Base-by-base conservation (phyloP, 768 basidiomycete genomes). In the Macrolepiota albuminosa region DNA sequence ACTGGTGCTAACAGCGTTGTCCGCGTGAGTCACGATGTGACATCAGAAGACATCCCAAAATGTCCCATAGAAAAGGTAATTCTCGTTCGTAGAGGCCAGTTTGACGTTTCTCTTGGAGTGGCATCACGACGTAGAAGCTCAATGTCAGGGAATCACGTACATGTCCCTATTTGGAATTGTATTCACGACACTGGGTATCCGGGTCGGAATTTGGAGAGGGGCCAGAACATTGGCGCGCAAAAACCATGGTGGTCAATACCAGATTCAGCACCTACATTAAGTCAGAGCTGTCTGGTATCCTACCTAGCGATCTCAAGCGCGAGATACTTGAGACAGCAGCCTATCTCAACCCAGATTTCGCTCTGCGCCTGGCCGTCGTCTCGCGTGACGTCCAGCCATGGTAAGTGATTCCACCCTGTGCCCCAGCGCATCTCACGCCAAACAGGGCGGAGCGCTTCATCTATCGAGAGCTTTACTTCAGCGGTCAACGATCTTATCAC, bases 361-460 rank as follows among this genome's bases (percentile, higher is more conserved):
- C 65, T 34, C 45, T 50, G 29, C 60, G 58, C 45, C 48, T 66
- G 34, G 61, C 67, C 6, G 48, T 62, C 9, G 59, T 66, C 21
- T 68, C 67, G 10, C 56, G 60, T 4, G 59, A 63, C 2, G 52
- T 65, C 6, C 62, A 65, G 43, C 43, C 56, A n/a, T 66, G 63
- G 63, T 68, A 52, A 50, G 61, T 37, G 18, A 21, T 0, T 24
- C 14, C 13, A 6, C 7, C 31, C 26, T 2, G 5, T 37, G 24
- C 26, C 39, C 13, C 2, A n/a, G 36, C 39, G 18, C 26, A 26
- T 42, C 37, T 56, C 46, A 58, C 5, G 1, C 5, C 34, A 16
- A 56, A 4, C 37, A 66, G 67, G 67, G 61, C 65, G 4, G 67
- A 67, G 47, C 63, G 57, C 24, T 63, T 66, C 29, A 64, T 66